These are phyloP conservation scores for Verticillium dahliae DNA, from an alignment of 2,329 filamentous ascomycete species.

Conservation along the genomic window DNA sequence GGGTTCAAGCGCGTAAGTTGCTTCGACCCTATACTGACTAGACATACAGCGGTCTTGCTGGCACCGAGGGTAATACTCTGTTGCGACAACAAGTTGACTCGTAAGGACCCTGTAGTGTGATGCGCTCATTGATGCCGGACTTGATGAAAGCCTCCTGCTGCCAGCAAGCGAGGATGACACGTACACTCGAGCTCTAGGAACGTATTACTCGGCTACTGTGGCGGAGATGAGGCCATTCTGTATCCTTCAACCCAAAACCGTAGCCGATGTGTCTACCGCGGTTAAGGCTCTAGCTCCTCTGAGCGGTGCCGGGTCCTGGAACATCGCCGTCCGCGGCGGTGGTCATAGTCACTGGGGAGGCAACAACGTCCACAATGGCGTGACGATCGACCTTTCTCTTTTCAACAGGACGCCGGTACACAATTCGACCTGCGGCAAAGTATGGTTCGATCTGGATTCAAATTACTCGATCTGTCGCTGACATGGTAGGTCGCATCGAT, in stretches of 20 bases:
- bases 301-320: constrained; percentile 18
- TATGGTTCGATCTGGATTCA: constrained; percentile 23
- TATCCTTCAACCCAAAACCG: constrained; percentile 4
- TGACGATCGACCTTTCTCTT: constrained; percentile 35
- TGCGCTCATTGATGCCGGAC: constrained; percentile 5
- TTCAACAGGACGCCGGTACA: constrained; percentile 8
- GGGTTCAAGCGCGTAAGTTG: not conserved
- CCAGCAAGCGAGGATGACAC: not conserved
- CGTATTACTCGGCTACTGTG: constrained; percentile 3
- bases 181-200: constrained; percentile 1
- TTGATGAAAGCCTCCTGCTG: constrained; percentile 3
- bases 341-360: constrained; percentile 36
- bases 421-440: constrained; percentile 2
- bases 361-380: constrained; percentile 33
- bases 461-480: constrained; percentile 7
- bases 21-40: not conserved
- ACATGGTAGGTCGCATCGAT: constrained; percentile 16
- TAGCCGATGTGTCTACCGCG: not conserved
- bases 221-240: constrained; percentile 4
- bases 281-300: constrained; percentile 3
- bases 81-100: not conserved
- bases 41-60: not conserved
- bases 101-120: constrained; percentile 5
- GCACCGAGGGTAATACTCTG: not conserved
- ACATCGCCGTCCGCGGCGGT: constrained; percentile 42